Evolutionary conservation across 2,329 filamentous ascomycete species (phyloP), one percentile per base, ranked within the genome.

Genomic region (Xylaria sp.): DNA sequence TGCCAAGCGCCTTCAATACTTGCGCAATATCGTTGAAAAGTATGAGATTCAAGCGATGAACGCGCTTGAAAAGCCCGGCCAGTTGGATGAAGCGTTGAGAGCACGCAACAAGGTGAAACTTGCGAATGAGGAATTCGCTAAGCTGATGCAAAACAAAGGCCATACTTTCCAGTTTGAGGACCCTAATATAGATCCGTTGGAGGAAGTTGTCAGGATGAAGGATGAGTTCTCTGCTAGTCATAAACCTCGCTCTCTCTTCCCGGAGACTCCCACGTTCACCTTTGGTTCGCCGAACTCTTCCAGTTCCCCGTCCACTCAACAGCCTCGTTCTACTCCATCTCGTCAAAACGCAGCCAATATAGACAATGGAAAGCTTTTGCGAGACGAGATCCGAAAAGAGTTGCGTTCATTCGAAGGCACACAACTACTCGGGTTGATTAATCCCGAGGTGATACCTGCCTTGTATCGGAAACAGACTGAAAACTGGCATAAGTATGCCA

Each of bases 371-470:
- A 67, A 39, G 4, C 31, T 51, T 5, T 49, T 77, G 13, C 68
- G 72, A 9, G 43, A 63, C 0, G 64, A 74, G 20, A 81, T 82
- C 18, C 66, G 70, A 2, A 49, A 58, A 1, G 72, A 79, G 31
- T 73, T 82, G 3, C 25, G 43, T 0, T 62, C 69, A 0, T 80
- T 78, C 39, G 75, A 78, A 36, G 76, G 75, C 1, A 77, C 72
- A 15, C 75, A 80, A 8, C 77, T 82, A 0, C 75, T 77, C 0
- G 79, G 79, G 0, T 69, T 82, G 8, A 51, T 78, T 13, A 80
- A 82, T 55, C 78, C 79, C 0, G 72, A 76, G 0, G 73, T 81
- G 0, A 74, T 80, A 20, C 73, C 71, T 1, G 71, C 71, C 0
- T 73, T 82, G 5, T 81, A 78, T 54, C 71, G 67, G 25, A 69